Conservation (phyloP, 441 rosid genomes). For the Omphalea diandra region DNA sequence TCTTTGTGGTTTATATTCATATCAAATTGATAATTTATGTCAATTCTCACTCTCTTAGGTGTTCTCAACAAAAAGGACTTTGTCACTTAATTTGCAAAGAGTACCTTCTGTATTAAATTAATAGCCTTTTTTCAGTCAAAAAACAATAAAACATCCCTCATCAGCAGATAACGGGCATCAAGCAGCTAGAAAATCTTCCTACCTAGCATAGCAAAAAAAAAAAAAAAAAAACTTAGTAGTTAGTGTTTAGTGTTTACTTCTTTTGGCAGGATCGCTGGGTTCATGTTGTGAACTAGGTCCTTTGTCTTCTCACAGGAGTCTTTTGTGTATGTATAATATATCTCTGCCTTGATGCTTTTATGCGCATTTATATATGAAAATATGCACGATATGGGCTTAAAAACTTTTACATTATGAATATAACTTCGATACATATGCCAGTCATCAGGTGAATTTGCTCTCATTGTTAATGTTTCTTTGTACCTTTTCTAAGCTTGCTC, state of each 20-base stretch:
- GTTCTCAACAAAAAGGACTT: background rate
- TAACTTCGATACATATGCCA: background rate
- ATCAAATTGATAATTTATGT: slow-evolving; percentile 5
- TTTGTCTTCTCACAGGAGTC: background rate
- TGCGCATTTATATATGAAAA: background rate
- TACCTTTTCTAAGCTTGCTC: slow-evolving; percentile 16
- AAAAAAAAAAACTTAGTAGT: too few species aligned
- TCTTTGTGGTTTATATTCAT: background rate
- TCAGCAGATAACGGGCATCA: background rate
- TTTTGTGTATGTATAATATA: too few species aligned
- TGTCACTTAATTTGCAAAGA: background rate
- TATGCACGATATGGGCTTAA: background rate
- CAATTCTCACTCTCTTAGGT: background rate
- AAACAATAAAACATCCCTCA: background rate
- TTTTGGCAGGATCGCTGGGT: background rate
- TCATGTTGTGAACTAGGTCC: background rate
- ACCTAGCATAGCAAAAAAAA: too few species aligned
- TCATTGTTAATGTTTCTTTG: background rate
- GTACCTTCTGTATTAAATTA: background rate
- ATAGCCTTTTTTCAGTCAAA: background rate
- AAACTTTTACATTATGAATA: background rate
- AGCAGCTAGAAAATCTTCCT: background rate
- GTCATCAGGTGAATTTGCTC: background rate
- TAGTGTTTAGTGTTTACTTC: too few species aligned
- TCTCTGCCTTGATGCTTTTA: background rate